These are phyloP conservation scores for Mycena galericulata DNA, from an alignment of 768 basidiomycete species.

Conservation along the genomic window DNA sequence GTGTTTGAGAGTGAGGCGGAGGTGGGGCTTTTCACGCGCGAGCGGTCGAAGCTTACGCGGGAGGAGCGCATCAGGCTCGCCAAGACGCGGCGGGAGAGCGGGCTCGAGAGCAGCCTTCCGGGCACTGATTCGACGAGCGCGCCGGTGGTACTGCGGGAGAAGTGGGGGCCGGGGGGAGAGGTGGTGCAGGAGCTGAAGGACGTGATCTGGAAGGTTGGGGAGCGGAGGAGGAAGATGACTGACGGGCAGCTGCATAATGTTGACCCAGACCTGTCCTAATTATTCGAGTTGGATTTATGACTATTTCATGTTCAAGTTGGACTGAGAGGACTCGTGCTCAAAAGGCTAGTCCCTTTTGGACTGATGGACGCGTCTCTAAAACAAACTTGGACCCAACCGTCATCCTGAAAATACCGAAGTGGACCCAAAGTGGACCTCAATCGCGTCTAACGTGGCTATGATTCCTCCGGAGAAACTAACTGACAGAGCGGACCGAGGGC, in stretches of 20 bases:
- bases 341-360: too few relatives aligned
- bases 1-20: constrained; percentile 82
- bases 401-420: too few relatives aligned
- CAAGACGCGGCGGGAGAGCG: constrained; percentile 65
- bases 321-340: too few relatives aligned
- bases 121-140: constrained; percentile 32
- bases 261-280: constrained; percentile 18
- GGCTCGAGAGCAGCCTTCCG: constrained; percentile 40
- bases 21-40: constrained; percentile 58
- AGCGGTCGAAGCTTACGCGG: constrained; percentile 74
- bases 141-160: constrained; percentile 51
- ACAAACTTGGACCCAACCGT: too few relatives aligned
- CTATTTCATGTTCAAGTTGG: not conserved
- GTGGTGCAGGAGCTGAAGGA: constrained; percentile 89
- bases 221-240: constrained; percentile 68
- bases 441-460: too few relatives aligned
- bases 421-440: too few relatives aligned
- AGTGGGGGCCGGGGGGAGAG: constrained; percentile 81
- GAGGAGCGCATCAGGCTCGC: constrained; percentile 79
- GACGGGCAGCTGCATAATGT: constrained; percentile 22
- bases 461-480: too few relatives aligned
- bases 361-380: too few relatives aligned
- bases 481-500: too few relatives aligned
- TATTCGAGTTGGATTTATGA: not conserved
- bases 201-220: constrained; percentile 88